phyloP scores from a whole-genome alignment of 1,139 yeast genomes.

The Geotrichum candidum region DNA sequence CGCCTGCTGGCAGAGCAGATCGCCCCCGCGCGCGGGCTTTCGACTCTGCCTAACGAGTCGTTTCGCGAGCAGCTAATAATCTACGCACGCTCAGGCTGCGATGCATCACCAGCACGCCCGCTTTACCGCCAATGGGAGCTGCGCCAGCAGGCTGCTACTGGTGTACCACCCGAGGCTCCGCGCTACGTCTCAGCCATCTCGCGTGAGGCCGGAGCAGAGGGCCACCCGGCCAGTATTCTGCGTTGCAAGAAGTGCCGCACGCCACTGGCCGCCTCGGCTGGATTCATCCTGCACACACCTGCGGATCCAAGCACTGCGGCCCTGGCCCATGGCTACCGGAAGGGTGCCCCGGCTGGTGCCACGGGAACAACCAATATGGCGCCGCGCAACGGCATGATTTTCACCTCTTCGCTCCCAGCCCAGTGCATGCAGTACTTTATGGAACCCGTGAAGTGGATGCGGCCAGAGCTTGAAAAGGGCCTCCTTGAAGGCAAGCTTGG shows the following conservation, averaged over 20 bases:
- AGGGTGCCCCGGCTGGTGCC: background rate
- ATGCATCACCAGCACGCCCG: slow-evolving; percentile 36
- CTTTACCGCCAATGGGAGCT: slow-evolving; percentile 48
- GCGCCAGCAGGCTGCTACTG: slow-evolving; percentile 14
- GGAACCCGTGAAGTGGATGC: slow-evolving; percentile 93
- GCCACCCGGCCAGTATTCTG: slow-evolving; percentile 34
- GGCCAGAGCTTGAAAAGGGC: slow-evolving; percentile 56
- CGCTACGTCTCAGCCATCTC: background rate
- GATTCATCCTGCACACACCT: slow-evolving; percentile 5
- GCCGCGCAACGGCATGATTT: slow-evolving; percentile 32
- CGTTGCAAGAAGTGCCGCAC: slow-evolving; percentile 68
- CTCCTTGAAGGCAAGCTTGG: slow-evolving; percentile 77
- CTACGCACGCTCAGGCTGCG: slow-evolving; percentile 48
- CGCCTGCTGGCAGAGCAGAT: slow-evolving; percentile 66
- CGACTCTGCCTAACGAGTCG: slow-evolving; percentile 69
- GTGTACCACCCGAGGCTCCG: slow-evolving; percentile 14
- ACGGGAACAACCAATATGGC: slow-evolving; percentile 9
- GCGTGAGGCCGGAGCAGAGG: background rate
- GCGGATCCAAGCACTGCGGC: slow-evolving; percentile 15
- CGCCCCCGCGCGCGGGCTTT: slow-evolving; percentile 46
- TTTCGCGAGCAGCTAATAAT: slow-evolving; percentile 66
- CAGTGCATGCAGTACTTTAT: slow-evolving; percentile 85
- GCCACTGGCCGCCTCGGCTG: slow-evolving; percentile 2
- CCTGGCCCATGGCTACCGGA: slow-evolving; percentile 14
- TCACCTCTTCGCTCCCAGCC: slow-evolving; percentile 46